Conservation (phyloP, 2,329 filamentous ascomycete species). For the Exophiala xenobiotica region DNA sequence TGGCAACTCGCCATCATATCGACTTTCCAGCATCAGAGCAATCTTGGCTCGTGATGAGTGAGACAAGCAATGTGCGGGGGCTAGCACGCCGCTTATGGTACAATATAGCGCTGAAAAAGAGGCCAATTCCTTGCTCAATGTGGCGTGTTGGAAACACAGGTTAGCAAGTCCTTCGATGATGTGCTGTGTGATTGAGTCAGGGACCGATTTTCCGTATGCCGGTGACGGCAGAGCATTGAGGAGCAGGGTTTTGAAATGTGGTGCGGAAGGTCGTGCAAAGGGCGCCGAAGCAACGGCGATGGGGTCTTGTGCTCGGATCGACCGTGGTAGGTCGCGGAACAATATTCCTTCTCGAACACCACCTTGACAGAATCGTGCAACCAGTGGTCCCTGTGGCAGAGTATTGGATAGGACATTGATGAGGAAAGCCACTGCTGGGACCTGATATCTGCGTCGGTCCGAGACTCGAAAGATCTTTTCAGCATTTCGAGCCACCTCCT, state of each 20-base stretch:
- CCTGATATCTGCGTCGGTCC: constrained; percentile 72
- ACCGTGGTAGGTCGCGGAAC: constrained; percentile 57
- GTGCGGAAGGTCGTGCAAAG: constrained; percentile 50
- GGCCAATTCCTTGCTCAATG: constrained; percentile 54
- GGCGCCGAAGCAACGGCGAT: constrained; percentile 62
- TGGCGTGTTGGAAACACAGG: constrained; percentile 55
- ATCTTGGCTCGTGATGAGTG: constrained; percentile 71
- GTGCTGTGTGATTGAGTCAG: constrained; percentile 39
- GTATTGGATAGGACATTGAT: constrained; percentile 70
- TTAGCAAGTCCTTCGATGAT: constrained; percentile 60
- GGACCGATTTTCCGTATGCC: constrained; percentile 7
- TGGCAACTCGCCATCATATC: constrained; percentile 68
- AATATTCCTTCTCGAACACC: constrained; percentile 82
- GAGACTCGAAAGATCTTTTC: constrained; percentile 70
- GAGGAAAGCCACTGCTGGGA: constrained; percentile 78
- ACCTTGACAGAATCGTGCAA: constrained; percentile 80
- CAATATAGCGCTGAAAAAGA: constrained; percentile 70
- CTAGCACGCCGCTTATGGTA: constrained; percentile 67
- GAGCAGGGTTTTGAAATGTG: constrained; percentile 50
- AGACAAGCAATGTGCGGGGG: constrained; percentile 68
- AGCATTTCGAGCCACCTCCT: constrained; percentile 78
- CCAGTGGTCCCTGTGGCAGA: constrained; percentile 66
- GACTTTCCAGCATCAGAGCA: constrained; percentile 67
- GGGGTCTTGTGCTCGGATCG: constrained; percentile 64
- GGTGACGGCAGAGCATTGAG: constrained; percentile 45